Evolutionary conservation across 2,329 filamentous ascomycete species (phyloP).

Genomic region (Dactylellina leptospora): DNA sequence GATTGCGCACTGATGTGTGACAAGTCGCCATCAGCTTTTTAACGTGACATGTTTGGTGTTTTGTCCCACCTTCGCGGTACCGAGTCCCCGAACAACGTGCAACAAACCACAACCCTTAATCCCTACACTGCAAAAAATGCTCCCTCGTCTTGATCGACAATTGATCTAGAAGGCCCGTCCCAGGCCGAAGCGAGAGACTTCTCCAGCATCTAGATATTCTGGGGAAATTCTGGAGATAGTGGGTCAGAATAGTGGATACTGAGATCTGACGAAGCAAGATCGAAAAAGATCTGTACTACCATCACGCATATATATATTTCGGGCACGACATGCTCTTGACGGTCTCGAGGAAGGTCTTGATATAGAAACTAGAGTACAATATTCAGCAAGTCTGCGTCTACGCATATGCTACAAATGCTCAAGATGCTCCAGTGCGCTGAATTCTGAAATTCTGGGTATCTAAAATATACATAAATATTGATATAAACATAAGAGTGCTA

Average conservation of each 20-base stretch:
- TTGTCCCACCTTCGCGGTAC: slow-evolving; percentile 35
- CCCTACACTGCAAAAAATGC: not conserved
- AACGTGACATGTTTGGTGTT: not conserved
- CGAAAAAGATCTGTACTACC: not conserved
- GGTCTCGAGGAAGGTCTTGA: too few species aligned
- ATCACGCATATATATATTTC: too few species aligned
- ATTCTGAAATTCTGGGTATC: slow-evolving; percentile 51
- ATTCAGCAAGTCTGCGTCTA: too few species aligned
- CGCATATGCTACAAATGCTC: too few species aligned
- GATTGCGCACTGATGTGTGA: slow-evolving; percentile 36
- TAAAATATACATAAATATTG: slow-evolving; percentile 49
- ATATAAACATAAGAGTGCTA: slow-evolving; percentile 35
- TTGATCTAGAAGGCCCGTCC: slow-evolving; percentile 14
- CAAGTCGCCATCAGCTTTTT: not conserved
- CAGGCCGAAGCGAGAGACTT: slow-evolving; percentile 8
- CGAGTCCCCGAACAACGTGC: slow-evolving; percentile 35
- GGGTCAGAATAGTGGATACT: not conserved
- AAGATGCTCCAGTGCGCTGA: too few species aligned
- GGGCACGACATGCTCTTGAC: too few species aligned
- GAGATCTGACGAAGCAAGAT: not conserved
- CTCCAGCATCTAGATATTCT: not conserved
- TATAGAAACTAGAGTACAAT: too few species aligned
- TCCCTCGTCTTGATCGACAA: slow-evolving; percentile 24
- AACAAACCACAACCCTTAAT: slow-evolving; percentile 26
- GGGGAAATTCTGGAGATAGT: not conserved